A percentile compares a stretch with the other conserved stretches of the same genome.
Evolutionary conservation across 371 early-diverging fungal genomes (phyloP).

Genomic region (Choanephora cucurbitarum): DNA sequence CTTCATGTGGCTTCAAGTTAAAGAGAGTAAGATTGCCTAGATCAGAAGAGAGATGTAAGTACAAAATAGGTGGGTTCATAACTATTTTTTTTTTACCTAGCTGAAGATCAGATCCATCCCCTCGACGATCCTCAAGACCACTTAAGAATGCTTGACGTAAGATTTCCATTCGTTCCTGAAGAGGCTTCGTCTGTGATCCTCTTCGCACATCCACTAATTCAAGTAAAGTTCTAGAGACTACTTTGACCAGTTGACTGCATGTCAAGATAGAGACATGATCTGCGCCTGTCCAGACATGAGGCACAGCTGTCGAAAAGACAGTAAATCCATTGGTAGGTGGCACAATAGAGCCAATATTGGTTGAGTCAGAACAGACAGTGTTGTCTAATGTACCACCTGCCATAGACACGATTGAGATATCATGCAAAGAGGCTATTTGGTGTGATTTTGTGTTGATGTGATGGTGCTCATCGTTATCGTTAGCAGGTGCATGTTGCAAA

Average conservation of each 20-base stretch:
- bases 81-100: constrained; percentile 27
- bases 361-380: constrained; percentile 80
- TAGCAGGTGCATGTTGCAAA: constrained; percentile 13
- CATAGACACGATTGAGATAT: constrained; percentile 84
- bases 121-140: constrained; percentile 55
- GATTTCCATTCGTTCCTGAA: constrained; percentile 63
- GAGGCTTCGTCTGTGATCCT: constrained; percentile 65
- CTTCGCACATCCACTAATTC: constrained; percentile 70
- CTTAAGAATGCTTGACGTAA: constrained; percentile 65
- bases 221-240: constrained; percentile 59
- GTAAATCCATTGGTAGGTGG: constrained; percentile 75
- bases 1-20: constrained; percentile 14
- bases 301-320: constrained; percentile 72
- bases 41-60: too few species aligned
- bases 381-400: constrained; percentile 91
- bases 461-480: constrained; percentile 11
- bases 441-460: constrained; percentile 11
- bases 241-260: constrained; percentile 86
- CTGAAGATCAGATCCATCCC: constrained; percentile 37
- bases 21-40: constrained; percentile 31
- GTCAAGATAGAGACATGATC: constrained; percentile 92
- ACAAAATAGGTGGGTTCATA: too few species aligned
- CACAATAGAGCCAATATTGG: constrained; percentile 74
- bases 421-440: constrained; percentile 26
- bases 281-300: constrained; percentile 85